These are phyloP conservation scores for Zygosaccharomyces lentus DNA, from an alignment of 805 yeast species.

Conservation along the genomic window DNA sequence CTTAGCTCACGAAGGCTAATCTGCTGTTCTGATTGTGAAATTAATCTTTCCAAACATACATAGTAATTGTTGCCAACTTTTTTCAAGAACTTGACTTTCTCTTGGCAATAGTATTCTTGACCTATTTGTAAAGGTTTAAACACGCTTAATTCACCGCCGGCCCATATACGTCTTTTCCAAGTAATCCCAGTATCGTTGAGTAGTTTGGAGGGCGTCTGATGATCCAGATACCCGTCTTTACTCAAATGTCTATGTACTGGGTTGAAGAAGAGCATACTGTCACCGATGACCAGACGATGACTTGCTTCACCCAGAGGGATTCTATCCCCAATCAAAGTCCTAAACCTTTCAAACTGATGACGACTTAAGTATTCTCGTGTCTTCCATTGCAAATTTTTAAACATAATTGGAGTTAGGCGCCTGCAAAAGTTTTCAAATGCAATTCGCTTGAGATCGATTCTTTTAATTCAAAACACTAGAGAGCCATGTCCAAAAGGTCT, in stretches of 20 bases:
- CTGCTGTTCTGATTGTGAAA: slow-evolving; percentile 30
- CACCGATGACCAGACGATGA: slow-evolving; percentile 42
- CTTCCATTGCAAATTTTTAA: slow-evolving; percentile 1
- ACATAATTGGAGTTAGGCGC: neutral
- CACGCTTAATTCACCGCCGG: slow-evolving; percentile 57
- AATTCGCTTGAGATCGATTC: neutral
- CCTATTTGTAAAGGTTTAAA: slow-evolving; percentile 37
- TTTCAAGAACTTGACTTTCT: slow-evolving; percentile 44
- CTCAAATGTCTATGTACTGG: slow-evolving; percentile 50
- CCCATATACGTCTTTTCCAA: slow-evolving; percentile 73
- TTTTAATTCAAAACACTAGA: neutral
- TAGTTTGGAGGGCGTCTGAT: slow-evolving; percentile 56
- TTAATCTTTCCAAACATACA: slow-evolving; percentile 53
- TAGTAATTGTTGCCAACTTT: slow-evolving; percentile 38
- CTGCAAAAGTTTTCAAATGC: neutral
- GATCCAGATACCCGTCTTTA: slow-evolving; percentile 74
- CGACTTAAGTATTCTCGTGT: slow-evolving; percentile 8
- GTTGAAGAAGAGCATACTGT: slow-evolving; percentile 64
- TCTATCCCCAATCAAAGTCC: slow-evolving; percentile 7
- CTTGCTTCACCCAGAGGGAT: slow-evolving; percentile 4
- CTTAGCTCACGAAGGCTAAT: slow-evolving; percentile 49
- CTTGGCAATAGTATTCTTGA: slow-evolving; percentile 46
- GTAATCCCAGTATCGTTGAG: slow-evolving; percentile 12
- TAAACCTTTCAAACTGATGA: slow-evolving; percentile 9
- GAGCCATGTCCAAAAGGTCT: slow-evolving; percentile 5